Conservation (phyloP, 2,329 filamentous ascomycete genomes). For the Aureobasidium sp. region DNA sequence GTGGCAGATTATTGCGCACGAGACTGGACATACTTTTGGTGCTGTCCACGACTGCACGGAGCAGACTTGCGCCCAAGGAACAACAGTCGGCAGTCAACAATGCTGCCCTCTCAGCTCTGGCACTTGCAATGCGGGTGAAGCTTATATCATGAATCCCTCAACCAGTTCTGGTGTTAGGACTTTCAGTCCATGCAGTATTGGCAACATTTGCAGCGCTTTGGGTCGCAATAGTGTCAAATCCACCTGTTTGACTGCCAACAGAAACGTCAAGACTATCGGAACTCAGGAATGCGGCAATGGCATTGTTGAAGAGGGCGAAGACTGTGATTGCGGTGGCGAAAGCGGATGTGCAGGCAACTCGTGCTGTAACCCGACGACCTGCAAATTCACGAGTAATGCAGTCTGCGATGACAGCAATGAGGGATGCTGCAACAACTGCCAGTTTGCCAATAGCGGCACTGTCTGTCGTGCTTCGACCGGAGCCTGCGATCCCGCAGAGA, state of each 20-base stretch:
- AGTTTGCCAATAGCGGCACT: constrained; percentile 70
- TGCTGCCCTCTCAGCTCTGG: constrained; percentile 82
- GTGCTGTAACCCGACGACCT: constrained; percentile 90
- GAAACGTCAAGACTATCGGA: constrained; percentile 81
- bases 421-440: constrained; percentile 81
- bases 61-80: constrained; percentile 70
- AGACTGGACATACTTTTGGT: constrained; percentile 94
- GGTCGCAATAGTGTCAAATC: constrained; percentile 80
- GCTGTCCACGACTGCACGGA: constrained; percentile 93
- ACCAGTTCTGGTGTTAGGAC: constrained; percentile 75
- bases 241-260: constrained; percentile 85
- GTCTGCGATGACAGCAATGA: constrained; percentile 89
- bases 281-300: constrained; percentile 95
- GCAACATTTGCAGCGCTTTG: constrained; percentile 93
- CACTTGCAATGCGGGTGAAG: constrained; percentile 78
- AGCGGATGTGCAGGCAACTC: constrained; percentile 75
- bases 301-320: constrained; percentile 93
- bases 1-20: constrained; percentile 97
- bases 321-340: constrained; percentile 93
- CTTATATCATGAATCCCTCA: constrained; percentile 97
- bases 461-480: constrained; percentile 86
- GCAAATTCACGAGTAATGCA: constrained; percentile 79
- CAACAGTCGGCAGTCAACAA: constrained; percentile 64
- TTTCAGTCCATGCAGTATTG: constrained; percentile 91
- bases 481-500: constrained; percentile 86